Base-by-base conservation (phyloP, 1,284 basidiomycete genomes). In the Apiotrichum gamsii region DNA sequence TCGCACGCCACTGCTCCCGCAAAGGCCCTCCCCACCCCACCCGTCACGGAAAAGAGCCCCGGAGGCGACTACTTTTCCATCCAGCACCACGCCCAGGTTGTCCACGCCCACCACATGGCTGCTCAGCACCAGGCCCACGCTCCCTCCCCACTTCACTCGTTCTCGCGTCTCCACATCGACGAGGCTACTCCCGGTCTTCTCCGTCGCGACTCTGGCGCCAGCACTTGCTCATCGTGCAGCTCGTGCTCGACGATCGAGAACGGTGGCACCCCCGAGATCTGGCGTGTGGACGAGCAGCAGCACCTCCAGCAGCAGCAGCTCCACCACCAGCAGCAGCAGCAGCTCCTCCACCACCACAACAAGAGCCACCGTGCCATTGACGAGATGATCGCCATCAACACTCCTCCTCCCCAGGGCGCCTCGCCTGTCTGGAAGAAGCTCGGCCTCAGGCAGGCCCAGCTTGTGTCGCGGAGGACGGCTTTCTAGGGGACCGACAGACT, bases 381-480 rank as follows among this genome's bases (percentile, higher is more conserved):
- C 13, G 40, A 48, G 34, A 38, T 38, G 39, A 39, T 48, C 34
- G 21, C 19, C 30, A 16, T 28, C 5, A 30, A 16, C 15, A 39
- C 38, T 16, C 39, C 33, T 20, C 25, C 46, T 6, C 36, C 41
- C 24, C 21, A 38, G 5, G 42, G 25, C 8, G 8, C 37, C 9
- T 47, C 50, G 14, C 50, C 50, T 1, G 29, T 40, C 24, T 54
- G 52, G 52, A 47, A 43, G 42, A 54, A 51, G 39, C 39, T 51
- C 14, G 45, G 45, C 25, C 32, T 50, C 31, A 33, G 49, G 29
- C 52, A 51, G 46, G 45, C 45, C 14, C 37, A 37, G n/a, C 18
- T 51, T 13, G 24, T 49, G 29, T 35, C 36, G 21, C 47, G 47
- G 18, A 29, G 42, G 31, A 23, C 42, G 9, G 37, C 36, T 11